These are phyloP conservation scores for Suillus spraguei DNA, from an alignment of 768 basidiomycete species.

Conservation along the genomic window DNA sequence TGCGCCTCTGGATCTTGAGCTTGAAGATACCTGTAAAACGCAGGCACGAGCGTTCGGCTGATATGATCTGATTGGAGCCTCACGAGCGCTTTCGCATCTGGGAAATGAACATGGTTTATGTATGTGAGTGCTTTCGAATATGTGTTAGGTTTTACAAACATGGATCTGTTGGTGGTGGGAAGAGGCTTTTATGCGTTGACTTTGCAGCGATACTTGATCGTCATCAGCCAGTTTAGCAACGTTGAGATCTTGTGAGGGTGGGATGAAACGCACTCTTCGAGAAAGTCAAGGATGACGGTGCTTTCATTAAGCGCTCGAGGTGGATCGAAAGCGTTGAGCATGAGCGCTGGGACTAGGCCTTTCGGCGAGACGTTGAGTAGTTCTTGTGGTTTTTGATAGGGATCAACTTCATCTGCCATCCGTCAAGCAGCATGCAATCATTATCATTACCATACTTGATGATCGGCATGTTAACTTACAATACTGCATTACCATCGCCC, in stretches of 20 bases:
- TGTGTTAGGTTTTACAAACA: conserved; percentile 42
- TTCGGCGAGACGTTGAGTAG: conserved; percentile 83
- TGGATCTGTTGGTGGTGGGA: conserved; percentile 59
- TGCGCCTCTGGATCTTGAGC: conserved; percentile 61
- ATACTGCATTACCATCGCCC: conserved; percentile 32
- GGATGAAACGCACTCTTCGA: conserved; percentile 63
- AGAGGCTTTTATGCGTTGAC: conserved; percentile 50
- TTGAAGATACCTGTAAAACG: conserved; percentile 77
- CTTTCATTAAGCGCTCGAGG: conserved; percentile 76
- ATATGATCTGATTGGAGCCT: conserved; percentile 71
- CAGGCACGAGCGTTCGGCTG: conserved; percentile 63
- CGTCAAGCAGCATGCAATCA: neutral
- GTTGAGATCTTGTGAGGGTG: conserved; percentile 1
- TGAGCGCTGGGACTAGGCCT: conserved; percentile 75
- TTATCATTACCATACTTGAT: neutral
- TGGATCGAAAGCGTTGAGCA: conserved; percentile 53
- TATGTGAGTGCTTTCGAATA: neutral
- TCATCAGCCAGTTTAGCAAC: neutral
- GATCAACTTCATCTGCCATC: conserved; percentile 71
- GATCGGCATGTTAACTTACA: conserved; percentile 29
- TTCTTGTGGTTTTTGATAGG: conserved; percentile 80
- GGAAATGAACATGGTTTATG: neutral
- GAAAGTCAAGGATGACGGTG: conserved; percentile 75
- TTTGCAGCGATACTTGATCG: conserved; percentile 49
- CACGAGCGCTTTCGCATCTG: conserved; percentile 69